Evolutionary conservation across 1,284 basidiomycete species (phyloP), one percentile per base, ranked within the genome.

Genomic region (Prillingera fragicola): DNA sequence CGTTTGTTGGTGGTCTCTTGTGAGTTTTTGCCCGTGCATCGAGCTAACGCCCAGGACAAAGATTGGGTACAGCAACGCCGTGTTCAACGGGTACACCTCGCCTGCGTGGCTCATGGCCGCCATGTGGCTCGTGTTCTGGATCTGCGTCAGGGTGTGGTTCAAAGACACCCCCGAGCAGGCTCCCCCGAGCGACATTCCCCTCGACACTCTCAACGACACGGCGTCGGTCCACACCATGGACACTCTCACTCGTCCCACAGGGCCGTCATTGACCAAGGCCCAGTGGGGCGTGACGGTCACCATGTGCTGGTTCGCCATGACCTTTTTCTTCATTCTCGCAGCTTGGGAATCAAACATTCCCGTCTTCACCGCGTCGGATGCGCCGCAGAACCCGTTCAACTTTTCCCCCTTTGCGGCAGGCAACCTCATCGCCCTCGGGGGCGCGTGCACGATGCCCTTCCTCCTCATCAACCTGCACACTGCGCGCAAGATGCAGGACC

Each of bases 331-430:
- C 44, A 40, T 45, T 10, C 38, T 45, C 27, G 44, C 33, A 27
- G 38, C 26, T 7, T 45, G 44, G 44, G 44, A 45, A 18, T 15
- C 38, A 3, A 45, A 45, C 28, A 45, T 45, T n/a, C 44, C 44
- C 3, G 44, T 45, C 5, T 45, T 41, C 18, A 45, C 44, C 1
- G 25, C 44, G n/a, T 36, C 33, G 8, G 12, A 27, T 10, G 38
- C 38, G 15, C 38, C 38, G 1, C n/a, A n/a, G 5, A 45, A 45
- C 33, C 44, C 44, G 13, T 45, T 45, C 44, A 33, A 45, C 33
- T 45, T 45, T n/a, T 36, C 38, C 8, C 44, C 44, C 22, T 45
- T 45, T n/a, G 33, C 38, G n/a, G 24, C 44, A 5, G 44, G 44
- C 21, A 45, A 45, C 38, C 12, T 45, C 15, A 45, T 45, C 27